A percentile compares a stretch with the other conserved stretches of the same genome.
phyloP scores from a whole-genome alignment of 148 eudicot genomes.

The Pouteria glomerata region DNA sequence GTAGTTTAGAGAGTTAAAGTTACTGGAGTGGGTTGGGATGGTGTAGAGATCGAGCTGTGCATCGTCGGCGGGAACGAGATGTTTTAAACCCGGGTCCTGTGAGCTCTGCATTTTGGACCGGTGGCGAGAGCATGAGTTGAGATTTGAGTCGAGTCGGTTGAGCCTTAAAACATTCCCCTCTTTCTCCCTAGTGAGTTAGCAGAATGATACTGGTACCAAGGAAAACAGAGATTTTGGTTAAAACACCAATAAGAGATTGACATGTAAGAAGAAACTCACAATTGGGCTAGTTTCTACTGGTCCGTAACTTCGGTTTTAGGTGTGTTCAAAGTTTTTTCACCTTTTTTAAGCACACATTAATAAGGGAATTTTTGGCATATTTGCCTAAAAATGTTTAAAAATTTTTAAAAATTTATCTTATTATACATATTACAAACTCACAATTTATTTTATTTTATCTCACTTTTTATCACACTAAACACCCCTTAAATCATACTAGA shows the following conservation, averaged over 20 bases:
- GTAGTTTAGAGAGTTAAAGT: constrained; percentile 20
- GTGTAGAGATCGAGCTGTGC: constrained; percentile 76
- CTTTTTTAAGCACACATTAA: no score
- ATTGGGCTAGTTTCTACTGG: no score
- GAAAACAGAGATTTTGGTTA: neutral
- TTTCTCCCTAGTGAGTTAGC: no score
- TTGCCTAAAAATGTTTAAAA: no score
- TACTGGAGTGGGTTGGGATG: constrained; percentile 76
- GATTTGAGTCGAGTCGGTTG: constrained; percentile 9
- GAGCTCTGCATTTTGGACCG: constrained; percentile 10
- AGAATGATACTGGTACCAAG: neutral
- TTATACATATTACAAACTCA: no score
- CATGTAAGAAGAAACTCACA: neutral
- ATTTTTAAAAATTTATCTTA: no score
- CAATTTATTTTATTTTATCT: no score
- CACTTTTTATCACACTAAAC: no score
- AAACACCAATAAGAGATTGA: neutral
- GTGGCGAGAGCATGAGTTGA: neutral
- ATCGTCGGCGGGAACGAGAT: constrained; percentile 36
- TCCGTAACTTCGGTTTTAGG: no score
- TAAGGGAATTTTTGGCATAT: no score
- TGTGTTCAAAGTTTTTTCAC: no score
- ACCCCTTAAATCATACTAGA: no score
- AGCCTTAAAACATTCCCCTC: neutral
- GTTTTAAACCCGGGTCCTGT: constrained; percentile 24